A percentile compares a stretch with the other conserved stretches of the same genome.
Evolutionary conservation across 1,284 basidiomycete species (phyloP).

Genomic region (Stygiomarasmius scandens): DNA sequence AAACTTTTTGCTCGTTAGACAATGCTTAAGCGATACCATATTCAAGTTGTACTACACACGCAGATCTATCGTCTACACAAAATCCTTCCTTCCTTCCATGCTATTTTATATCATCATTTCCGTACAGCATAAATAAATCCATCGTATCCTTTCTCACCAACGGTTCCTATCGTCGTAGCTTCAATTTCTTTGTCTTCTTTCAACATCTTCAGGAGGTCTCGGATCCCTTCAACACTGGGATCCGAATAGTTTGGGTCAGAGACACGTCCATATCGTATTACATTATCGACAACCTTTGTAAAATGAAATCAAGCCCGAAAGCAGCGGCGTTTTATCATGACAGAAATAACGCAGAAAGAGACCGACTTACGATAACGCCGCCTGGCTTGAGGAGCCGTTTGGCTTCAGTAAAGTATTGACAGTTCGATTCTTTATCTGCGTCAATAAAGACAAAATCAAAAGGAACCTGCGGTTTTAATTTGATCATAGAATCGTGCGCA

Average conservation of each 20-base stretch:
- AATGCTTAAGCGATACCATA: too few relatives aligned
- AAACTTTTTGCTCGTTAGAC: too few relatives aligned
- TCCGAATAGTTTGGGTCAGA: conserved; percentile 44
- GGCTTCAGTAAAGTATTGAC: conserved; percentile 54
- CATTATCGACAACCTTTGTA: conserved; percentile 61
- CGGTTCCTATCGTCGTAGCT: conserved; percentile 61
- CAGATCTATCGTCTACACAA: too few relatives aligned
- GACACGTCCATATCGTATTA: conserved; percentile 53
- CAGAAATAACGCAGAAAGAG: conserved; percentile 44
- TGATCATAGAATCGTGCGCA: conserved; percentile 48
- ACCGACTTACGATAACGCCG: conserved; percentile 50
- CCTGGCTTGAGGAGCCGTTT: conserved; percentile 56
- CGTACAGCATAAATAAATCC: conserved; percentile 57
- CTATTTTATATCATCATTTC: too few relatives aligned
- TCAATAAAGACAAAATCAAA: conserved; percentile 68
- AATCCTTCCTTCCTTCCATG: too few relatives aligned
- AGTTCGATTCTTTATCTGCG: conserved; percentile 56
- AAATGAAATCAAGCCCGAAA: too few relatives aligned
- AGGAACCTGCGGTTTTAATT: conserved; percentile 40
- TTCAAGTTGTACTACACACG: too few relatives aligned
- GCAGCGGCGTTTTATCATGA: too few relatives aligned
- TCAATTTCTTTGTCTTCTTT: conserved; percentile 59
- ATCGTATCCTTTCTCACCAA: conserved; percentile 65
- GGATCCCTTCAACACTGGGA: conserved; percentile 45
- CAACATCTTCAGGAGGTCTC: conserved; percentile 48